Conservation (phyloP, 1,139 yeast species). For the Geotrichum aggregatum region DNA sequence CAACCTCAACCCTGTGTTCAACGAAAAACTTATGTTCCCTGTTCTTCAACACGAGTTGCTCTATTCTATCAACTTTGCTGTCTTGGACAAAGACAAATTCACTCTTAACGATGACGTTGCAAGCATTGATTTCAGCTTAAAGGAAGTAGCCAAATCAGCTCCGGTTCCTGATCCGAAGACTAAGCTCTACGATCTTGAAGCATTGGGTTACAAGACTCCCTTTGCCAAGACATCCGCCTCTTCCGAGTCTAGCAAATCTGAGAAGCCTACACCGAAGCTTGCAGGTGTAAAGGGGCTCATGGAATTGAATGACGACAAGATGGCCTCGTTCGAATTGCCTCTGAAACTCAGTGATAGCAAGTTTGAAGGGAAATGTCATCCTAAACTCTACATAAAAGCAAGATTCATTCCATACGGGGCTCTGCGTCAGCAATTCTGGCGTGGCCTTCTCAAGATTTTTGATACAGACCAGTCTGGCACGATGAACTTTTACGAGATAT, state of each 20-base stretch:
- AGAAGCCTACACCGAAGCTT: background rate
- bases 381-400: conserved; percentile 57
- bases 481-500: conserved; percentile 54
- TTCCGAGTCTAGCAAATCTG: background rate
- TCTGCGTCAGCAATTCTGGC: conserved; percentile 69
- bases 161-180: conserved; percentile 35
- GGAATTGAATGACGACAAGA: conserved; percentile 20
- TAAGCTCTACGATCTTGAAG: conserved; percentile 33
- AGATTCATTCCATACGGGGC: conserved; percentile 65
- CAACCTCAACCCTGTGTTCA: conserved; percentile 74
- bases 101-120: conserved; percentile 84
- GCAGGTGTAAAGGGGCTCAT: background rate
- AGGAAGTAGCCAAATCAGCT: conserved; percentile 45
- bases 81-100: conserved; percentile 79
- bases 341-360: conserved; percentile 37
- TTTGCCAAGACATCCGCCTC: background rate
- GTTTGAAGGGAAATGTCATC: conserved; percentile 44
- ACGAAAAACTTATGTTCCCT: conserved; percentile 78
- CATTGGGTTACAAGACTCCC: conserved; percentile 12
- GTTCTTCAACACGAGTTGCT: conserved; percentile 61
- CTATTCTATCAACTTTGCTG: conserved; percentile 63
- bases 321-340: conserved; percentile 36
- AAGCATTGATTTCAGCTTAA: conserved; percentile 50
- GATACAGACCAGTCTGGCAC: conserved; percentile 44
- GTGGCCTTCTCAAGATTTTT: conserved; percentile 54